Base-by-base conservation (phyloP, 2,329 filamentous ascomycete genomes). In the Chaetomium olivaceum region DNA sequence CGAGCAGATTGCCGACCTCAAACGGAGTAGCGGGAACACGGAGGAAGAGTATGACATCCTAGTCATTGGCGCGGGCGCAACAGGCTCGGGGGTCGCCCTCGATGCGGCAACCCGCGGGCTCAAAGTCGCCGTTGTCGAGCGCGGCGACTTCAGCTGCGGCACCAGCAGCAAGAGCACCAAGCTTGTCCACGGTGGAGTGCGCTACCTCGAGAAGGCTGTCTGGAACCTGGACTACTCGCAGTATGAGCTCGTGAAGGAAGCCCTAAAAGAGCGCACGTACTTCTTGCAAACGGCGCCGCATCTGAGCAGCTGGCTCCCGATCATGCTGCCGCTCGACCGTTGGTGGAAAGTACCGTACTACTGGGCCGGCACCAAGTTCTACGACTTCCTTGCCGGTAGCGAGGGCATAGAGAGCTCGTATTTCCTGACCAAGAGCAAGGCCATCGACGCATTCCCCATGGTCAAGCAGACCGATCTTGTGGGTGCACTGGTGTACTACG, bases 101-200 rank as follows among this genome's bases (percentile, higher is more conserved):
- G 91, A 95, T 77, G 91, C 91, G 43, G 89, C 88, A 25, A 93
- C 91, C 2, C 85, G 91, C 71, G 91, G 91, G 1, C 80, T 94
- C 73, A 91, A 89, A 78, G 91, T 95, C 66, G 91, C 91, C 14
- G 79, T 93, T 59, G 90, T 95, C 19, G 91, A 95, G 79, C 84
- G 91, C 68, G 91, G 94, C 76, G 91, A 95, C 78, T 95, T 94
- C 76, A 89, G 89, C 72, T 85, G 89, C 68, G 91, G 91, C 33
- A 94, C 91, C 50, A 93, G 90, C 80, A 92, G 89, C 77, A 94
- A 94, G 81, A 93, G 90, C 80, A 95, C 91, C 58, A 95, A 95
- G 79, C 83, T 95, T 61, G 91, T 95, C 21, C 91, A 95, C 78
- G 91, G 91, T 71, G 91, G 91, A 74, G 91, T 95, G 66, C 86